Percentiles rank a stretch among this genome's conserved stretches.
These are phyloP conservation scores for Phytopythium ostracodes DNA, from an alignment of 352 stramenopile genomes.

Conservation along the genomic window DNA sequence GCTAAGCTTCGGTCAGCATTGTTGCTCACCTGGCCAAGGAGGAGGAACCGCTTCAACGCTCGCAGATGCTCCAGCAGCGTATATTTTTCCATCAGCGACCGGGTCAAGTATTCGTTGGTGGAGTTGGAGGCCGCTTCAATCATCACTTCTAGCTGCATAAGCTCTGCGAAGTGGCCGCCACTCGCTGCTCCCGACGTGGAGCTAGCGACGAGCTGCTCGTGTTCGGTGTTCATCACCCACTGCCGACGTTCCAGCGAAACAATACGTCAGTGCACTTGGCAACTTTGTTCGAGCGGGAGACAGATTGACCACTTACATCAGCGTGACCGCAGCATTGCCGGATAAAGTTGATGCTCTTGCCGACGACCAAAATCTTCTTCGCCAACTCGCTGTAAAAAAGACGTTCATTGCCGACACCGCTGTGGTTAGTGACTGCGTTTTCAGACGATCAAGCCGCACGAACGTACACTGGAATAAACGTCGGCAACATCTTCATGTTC, in stretches of 20 bases:
- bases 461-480: slow-evolving; percentile 81
- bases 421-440: not conserved
- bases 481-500: slow-evolving; percentile 81
- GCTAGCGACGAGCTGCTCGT: slow-evolving; percentile 15
- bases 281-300: not conserved
- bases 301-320: slow-evolving; percentile 44
- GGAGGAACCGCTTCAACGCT: slow-evolving; percentile 96
- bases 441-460: not conserved
- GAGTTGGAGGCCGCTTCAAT: slow-evolving; percentile 74
- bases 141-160: slow-evolving; percentile 66
- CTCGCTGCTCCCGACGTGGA: slow-evolving; percentile 56
- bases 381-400: slow-evolving; percentile 75
- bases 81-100: slow-evolving; percentile 91
- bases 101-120: slow-evolving; percentile 90
- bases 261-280: not conserved
- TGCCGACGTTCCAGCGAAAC: slow-evolving; percentile 12
- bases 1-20: not conserved
- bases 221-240: slow-evolving; percentile 71
- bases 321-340: slow-evolving; percentile 91
- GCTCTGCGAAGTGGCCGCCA: slow-evolving; percentile 60
- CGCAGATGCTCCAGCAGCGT: slow-evolving; percentile 93
- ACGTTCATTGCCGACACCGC: not conserved
- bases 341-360: slow-evolving; percentile 99
- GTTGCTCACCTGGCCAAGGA: slow-evolving; percentile 90
- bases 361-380: slow-evolving; percentile 93